Conservation (phyloP, 2,329 filamentous ascomycete genomes). For the Diaporthe sp. region DNA sequence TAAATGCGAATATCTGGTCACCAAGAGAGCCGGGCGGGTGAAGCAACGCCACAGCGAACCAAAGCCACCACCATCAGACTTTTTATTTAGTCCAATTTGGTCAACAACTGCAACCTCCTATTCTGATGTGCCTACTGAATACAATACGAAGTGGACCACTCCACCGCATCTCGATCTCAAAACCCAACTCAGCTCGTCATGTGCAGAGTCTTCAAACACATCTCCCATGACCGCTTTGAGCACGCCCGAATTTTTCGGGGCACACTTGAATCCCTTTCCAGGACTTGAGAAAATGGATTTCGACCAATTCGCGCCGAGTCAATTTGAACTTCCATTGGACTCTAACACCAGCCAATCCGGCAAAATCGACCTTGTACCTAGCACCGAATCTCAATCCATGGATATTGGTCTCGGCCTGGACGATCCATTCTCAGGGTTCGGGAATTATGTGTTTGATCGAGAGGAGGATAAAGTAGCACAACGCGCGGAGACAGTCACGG, state of each 20-base stretch:
- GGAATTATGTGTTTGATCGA: background rate
- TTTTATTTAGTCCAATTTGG: background rate
- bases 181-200: background rate
- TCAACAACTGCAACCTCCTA: background rate
- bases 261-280: background rate
- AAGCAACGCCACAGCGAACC: constrained; percentile 17
- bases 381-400: background rate
- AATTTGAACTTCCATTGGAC: background rate
- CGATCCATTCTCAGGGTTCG: background rate
- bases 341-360: background rate
- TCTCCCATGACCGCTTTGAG: background rate
- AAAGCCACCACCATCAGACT: background rate
- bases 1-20: constrained; percentile 51
- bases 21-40: constrained; percentile 42
- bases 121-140: background rate
- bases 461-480: background rate
- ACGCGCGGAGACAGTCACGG: background rate
- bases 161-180: background rate
- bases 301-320: background rate
- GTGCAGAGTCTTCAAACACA: background rate
- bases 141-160: constrained; percentile 1
- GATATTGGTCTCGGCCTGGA: background rate
- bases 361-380: background rate
- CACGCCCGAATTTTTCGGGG: background rate
- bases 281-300: background rate